Base-by-base conservation (phyloP, 2,329 filamentous ascomycete species). In the Sclerotinia minor region DNA sequence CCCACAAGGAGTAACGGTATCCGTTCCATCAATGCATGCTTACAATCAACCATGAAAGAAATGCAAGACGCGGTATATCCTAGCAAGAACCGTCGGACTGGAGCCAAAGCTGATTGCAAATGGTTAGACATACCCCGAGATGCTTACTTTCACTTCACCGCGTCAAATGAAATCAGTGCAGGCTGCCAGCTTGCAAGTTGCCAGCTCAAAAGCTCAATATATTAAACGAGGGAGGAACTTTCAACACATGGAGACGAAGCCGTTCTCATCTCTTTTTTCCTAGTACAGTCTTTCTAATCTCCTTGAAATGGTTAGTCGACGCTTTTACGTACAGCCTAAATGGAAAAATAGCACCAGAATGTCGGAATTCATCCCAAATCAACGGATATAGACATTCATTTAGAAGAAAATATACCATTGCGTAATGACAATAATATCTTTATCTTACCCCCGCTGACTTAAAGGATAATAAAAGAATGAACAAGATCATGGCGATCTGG, bases 101-200 rank as follows among this genome's bases (percentile, higher is more conserved):
- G 57, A 21, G 41, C 21, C 41, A 15, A 32, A 41, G n/a, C 49
- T 52, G 24, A 52, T 26, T 11, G 13, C 15, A 52, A 52, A 17
- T 15, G 55, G 17, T n/a, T 59, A 29, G 41, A n/a, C 9, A 32
- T 32, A 15, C 41, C 26, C 52, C 52, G 57, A 53, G 24, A 53
- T 26, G 32, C 50, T 41, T 60, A n/a, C 41, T 19, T 32, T 47
- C 44, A 47, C 57, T 47, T 60, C 44, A 47, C 57, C 57, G 57
- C 24, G 26, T 41, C 57, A 60, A 47, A 60, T 17, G 41, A 32
- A 45, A 60, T 53, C 15, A 7, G 29, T 29, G 29, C 29, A 29
- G 29, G 29, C 29, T 53, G 15, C 13, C 24, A 52, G 49, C 50
- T 32, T n/a, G n/a, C 29, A 29, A 5, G 29, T 5, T 53, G 15